Conservation (phyloP, 768 basidiomycete genomes). For the Pisolithus marmoratus region DNA sequence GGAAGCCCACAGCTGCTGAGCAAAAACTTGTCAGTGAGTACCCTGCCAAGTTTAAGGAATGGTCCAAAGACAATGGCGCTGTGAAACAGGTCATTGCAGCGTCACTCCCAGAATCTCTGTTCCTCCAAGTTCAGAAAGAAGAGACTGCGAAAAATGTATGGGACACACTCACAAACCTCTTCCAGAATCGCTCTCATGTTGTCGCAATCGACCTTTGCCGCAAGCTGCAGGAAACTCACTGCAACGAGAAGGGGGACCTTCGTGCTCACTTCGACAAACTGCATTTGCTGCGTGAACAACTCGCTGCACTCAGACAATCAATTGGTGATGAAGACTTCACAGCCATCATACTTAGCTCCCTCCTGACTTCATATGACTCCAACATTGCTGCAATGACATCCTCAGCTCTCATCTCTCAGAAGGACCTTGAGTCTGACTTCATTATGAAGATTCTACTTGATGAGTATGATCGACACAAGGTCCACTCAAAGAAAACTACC, state of each 20-base stretch:
- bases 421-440: conserved; percentile 2
- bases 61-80: no score
- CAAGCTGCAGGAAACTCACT: not conserved
- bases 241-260: conserved; percentile 25
- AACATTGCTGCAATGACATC: conserved; percentile 27
- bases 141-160: no score
- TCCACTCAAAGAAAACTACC: not conserved
- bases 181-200: conserved; percentile 3
- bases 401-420: not conserved
- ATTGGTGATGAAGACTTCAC: not conserved
- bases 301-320: conserved; percentile 30
- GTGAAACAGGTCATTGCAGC: no score
- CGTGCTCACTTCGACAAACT: conserved; percentile 27
- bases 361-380: conserved; percentile 29
- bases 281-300: conserved; percentile 24
- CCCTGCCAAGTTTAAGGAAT: no score
- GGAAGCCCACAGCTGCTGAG: conserved; percentile 4
- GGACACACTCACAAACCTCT: no score
- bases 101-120: no score
- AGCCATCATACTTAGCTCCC: conserved; percentile 28
- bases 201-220: not conserved
- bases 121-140: no score
- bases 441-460: not conserved
- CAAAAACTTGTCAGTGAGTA: no score
- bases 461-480: not conserved